Base-by-base conservation (phyloP, 495 filamentous ascomycete species). In the Rhypophila decipiens region DNA sequence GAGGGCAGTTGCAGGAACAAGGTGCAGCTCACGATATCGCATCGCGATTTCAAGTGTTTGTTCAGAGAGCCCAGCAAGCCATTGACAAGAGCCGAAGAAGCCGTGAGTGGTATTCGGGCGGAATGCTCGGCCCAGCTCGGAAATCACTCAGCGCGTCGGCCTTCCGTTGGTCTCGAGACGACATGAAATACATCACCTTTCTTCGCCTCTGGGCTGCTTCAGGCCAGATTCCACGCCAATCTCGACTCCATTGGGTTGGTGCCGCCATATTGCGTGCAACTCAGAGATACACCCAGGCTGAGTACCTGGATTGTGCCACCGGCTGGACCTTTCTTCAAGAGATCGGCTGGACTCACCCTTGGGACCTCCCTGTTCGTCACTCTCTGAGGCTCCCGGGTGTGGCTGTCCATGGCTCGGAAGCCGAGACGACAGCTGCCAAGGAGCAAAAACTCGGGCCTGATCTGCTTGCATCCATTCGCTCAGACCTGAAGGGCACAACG, bases 281-380 rank as follows among this genome's bases (percentile, higher is more conserved):
- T 4, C 79, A 76, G 3, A 74, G 84, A 56, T 97, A 97, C 59
- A 66, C 69, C 22, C 75, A 76, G 3, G 64, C 76, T 38, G 66
- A 68, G 11, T 40, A 39, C n/a, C 61, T 88, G n/a, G 71, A 76
- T 42, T 50, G 63, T 12, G 57, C 67, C 4, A 79, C 77, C 3
- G 86, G 75, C 5, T 83, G 77, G 58, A 72, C 84, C 8, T 86
- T 95, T 47, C 63, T 96, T 24, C 86, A 95, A 53, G 93, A 98
- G 64, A 71, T 96, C 20, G 93, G 91, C 4, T 83, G 84, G 22
- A 74, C 94, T 44, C 59, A 79, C 2, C 87, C 88, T 0, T 95
- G 88, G 85, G 87, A 94, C 52, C 84, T 91, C 55, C 65, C 75
- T 15, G 65, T 75, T n/a, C 64, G 82, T 0, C 80, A 86, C 51